phyloP scores from a whole-genome alignment of 2,329 filamentous ascomycete species.

The Pseudogymnoascus sp. region DNA sequence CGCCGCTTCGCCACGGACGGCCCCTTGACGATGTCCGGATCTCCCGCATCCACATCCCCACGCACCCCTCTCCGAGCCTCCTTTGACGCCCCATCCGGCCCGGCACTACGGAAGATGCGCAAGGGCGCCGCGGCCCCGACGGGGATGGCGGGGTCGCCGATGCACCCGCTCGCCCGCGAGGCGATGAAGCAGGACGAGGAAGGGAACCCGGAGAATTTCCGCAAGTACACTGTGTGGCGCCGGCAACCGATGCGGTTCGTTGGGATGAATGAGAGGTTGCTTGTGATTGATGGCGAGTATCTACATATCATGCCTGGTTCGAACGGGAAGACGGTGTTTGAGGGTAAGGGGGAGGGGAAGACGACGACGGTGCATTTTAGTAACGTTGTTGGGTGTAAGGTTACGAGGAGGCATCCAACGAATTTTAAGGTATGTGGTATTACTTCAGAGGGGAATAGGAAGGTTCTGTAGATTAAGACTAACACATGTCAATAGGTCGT shows the following conservation, averaged over 20 bases:
- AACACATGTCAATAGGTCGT: constrained; percentile 41
- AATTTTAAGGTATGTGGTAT: constrained; percentile 61
- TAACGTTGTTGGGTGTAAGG: constrained; percentile 74
- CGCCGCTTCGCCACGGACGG: constrained; percentile 70
- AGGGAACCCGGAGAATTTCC: constrained; percentile 51
- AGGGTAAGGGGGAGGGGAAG: constrained; percentile 49
- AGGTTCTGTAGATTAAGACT: not conserved
- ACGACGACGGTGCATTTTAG: constrained; percentile 76
- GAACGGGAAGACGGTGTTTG: constrained; percentile 56
- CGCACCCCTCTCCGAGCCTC: constrained; percentile 46
- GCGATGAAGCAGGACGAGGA: constrained; percentile 51
- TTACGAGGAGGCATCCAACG: constrained; percentile 69
- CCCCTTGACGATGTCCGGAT: constrained; percentile 58
- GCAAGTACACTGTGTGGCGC: constrained; percentile 71
- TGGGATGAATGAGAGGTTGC: constrained; percentile 63
- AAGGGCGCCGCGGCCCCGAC: constrained; percentile 41
- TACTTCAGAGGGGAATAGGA: not conserved
- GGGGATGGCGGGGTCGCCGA: constrained; percentile 28
- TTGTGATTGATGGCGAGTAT: constrained; percentile 79
- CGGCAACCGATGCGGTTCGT: constrained; percentile 78
- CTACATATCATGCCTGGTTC: constrained; percentile 73
- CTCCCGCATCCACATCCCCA: constrained; percentile 58
- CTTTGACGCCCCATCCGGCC: constrained; percentile 38
- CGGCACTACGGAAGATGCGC: constrained; percentile 38
- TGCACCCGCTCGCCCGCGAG: constrained; percentile 61